Conservation (phyloP, 257 asterid species). For the Ballota nigra region DNA sequence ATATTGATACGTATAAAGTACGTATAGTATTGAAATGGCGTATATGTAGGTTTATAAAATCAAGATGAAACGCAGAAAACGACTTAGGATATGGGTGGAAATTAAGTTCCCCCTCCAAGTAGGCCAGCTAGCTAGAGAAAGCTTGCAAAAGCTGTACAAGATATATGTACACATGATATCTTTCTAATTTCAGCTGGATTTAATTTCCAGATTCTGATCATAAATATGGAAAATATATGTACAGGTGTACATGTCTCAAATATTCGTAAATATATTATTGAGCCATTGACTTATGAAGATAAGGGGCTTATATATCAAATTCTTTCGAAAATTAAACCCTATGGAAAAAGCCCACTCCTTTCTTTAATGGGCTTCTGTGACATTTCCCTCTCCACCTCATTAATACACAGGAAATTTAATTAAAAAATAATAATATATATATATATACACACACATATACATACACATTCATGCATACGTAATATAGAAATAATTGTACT, state of each 20-base stretch:
- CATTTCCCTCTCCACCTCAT: constrained; percentile 44
- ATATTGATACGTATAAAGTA: too few species aligned
- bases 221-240: not conserved
- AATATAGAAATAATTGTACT: too few species aligned
- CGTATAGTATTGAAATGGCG: too few species aligned
- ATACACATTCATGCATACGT: too few species aligned
- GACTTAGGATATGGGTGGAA: not conserved
- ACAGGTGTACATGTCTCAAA: not conserved
- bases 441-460: too few species aligned
- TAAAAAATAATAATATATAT: too few species aligned
- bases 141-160: not conserved
- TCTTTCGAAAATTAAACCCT: not conserved
- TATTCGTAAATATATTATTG: not conserved
- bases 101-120: not conserved
- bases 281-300: constrained; percentile 31
- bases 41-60: too few species aligned
- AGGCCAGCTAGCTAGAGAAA: not conserved
- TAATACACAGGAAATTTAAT: not conserved
- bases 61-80: not conserved
- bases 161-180: not conserved
- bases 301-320: constrained; percentile 36
- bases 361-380: constrained; percentile 53
- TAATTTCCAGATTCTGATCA: not conserved
- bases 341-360: constrained; percentile 43
- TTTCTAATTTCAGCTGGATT: not conserved